Evolutionary conservation across 306 rosid genomes (phyloP).

Genomic region (Cicer yamashitae): DNA sequence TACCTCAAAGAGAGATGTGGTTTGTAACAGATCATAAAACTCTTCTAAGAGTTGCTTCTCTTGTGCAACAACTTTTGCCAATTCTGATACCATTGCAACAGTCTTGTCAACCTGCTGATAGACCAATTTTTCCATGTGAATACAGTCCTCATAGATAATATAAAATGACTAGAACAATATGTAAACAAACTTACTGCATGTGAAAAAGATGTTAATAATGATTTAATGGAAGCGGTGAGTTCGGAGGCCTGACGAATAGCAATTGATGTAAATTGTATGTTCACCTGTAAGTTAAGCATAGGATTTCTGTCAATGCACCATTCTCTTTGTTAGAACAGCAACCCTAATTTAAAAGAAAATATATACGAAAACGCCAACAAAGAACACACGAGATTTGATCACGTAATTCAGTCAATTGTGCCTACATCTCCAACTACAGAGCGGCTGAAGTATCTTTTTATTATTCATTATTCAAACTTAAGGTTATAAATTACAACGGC

Average conservation of each 20-base stretch:
- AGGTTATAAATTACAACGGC: no score
- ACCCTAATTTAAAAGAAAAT: no score
- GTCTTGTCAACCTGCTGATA: conserved; percentile 59
- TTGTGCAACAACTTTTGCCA: conserved; percentile 68
- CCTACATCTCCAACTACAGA: no score
- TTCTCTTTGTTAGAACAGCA: no score
- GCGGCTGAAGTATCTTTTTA: no score
- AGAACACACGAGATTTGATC: no score
- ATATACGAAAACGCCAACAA: no score
- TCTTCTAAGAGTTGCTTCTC: conserved; percentile 72
- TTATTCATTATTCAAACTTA: no score
- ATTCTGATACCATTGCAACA: conserved; percentile 57
- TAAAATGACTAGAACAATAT: background rate
- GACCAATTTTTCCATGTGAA: conserved; percentile 31
- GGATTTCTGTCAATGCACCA: background rate
- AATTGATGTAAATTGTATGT: conserved; percentile 47
- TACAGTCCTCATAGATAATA: background rate
- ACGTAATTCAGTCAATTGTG: no score
- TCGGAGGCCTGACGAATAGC: conserved; percentile 58
- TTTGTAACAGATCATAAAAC: conserved; percentile 56
- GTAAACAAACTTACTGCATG: conserved; percentile 49
- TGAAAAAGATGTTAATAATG: conserved; percentile 49
- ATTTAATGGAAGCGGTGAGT: conserved; percentile 57
- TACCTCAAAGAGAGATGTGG: conserved; percentile 66
- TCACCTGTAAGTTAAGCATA: conserved; percentile 51